phyloP scores from a whole-genome alignment of 2,329 filamentous ascomycete genomes.

The Penicillium sp. region DNA sequence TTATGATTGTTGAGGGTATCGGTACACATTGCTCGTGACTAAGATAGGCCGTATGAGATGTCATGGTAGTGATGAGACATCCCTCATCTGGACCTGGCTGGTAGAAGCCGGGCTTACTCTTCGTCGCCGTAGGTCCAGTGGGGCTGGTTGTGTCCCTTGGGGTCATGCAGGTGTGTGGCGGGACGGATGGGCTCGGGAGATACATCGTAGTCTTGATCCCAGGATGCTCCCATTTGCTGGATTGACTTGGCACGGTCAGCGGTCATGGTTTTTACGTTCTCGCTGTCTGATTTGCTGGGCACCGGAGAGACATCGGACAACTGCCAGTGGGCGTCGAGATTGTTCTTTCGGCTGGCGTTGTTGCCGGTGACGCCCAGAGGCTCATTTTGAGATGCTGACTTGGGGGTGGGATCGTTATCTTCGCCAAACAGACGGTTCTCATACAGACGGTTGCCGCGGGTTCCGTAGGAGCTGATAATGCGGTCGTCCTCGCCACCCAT shows the following conservation, averaged over 20 bases:
- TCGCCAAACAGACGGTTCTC: slow-evolving; percentile 67
- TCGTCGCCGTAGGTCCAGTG: slow-evolving; percentile 45
- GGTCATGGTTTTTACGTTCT: slow-evolving; percentile 46
- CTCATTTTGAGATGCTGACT: slow-evolving; percentile 27
- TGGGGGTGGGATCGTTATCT: slow-evolving; percentile 53
- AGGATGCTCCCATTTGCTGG: slow-evolving; percentile 65
- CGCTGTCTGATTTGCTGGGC: slow-evolving; percentile 37
- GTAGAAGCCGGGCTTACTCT: slow-evolving; percentile 15
- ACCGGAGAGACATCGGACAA: slow-evolving; percentile 57
- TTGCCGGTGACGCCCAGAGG: slow-evolving; percentile 67
- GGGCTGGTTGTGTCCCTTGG: slow-evolving; percentile 31
- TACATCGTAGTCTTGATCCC: slow-evolving; percentile 42
- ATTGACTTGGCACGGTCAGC: slow-evolving; percentile 64
- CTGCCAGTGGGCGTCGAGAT: slow-evolving; percentile 72
- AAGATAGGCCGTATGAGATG: slow-evolving; percentile 4
- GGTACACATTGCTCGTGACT: slow-evolving; percentile 24
- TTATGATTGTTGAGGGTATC: slow-evolving; percentile 18
- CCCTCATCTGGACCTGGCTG: neutral
- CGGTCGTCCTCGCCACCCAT: slow-evolving; percentile 44
- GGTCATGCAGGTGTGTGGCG: slow-evolving; percentile 23
- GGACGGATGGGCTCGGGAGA: slow-evolving; percentile 31
- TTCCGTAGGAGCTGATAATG: slow-evolving; percentile 52
- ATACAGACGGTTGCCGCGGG: slow-evolving; percentile 68
- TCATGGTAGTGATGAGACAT: neutral
- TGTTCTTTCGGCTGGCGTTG: slow-evolving; percentile 66